Evolutionary conservation across 257 asterid species (phyloP).

Genomic region (Ehretia macrophylla): DNA sequence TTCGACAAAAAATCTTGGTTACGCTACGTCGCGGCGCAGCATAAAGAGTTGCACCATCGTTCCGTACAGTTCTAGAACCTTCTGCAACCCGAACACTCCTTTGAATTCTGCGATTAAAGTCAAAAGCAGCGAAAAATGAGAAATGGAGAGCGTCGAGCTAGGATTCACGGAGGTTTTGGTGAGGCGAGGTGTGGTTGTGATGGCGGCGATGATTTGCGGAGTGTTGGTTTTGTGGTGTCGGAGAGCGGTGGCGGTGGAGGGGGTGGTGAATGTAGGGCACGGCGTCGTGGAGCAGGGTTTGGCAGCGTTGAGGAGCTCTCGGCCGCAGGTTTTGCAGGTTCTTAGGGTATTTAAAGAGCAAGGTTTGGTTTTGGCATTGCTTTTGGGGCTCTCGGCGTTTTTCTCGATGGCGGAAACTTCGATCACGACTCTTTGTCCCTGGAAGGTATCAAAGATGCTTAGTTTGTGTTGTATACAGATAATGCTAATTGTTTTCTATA

Average conservation of each 20-base stretch:
- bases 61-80: conserved; percentile 24
- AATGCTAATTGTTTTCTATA: too few species aligned
- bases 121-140: not conserved
- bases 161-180: too few species aligned
- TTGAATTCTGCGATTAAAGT: not conserved
- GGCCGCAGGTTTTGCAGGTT: conserved; percentile 83
- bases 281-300: conserved; percentile 61
- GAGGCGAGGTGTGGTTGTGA: conserved; percentile 40
- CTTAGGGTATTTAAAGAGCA: conserved; percentile 75
- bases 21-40: too few species aligned
- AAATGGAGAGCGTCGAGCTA: conserved; percentile 24
- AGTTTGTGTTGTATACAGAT: too few species aligned
- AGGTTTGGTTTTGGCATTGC: conserved; percentile 78
- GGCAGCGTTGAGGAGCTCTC: conserved; percentile 53
- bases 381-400: too few species aligned
- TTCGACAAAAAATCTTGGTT: too few species aligned
- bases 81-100: conserved; percentile 12
- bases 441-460: too few species aligned
- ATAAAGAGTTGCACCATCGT: not conserved
- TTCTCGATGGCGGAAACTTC: too few species aligned
- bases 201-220: conserved; percentile 58
- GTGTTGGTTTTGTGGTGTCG: conserved; percentile 46
- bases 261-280: conserved; percentile 39
- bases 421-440: too few species aligned
- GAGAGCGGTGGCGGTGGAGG: conserved; percentile 65